Evolutionary conservation across 306 rosid genomes (phyloP), one percentile per base, ranked within the genome.

Genomic region (Mimosa pudica): DNA sequence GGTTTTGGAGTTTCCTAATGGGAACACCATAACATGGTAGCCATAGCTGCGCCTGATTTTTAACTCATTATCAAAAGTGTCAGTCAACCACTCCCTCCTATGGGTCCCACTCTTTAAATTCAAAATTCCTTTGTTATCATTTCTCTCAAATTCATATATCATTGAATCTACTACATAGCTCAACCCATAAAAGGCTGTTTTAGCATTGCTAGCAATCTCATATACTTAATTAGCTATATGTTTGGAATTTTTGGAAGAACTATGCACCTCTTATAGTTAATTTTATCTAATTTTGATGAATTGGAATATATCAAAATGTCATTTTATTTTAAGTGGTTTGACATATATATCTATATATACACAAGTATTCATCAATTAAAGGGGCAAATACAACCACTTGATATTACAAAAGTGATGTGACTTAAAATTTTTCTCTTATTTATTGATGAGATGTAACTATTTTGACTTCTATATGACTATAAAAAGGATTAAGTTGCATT

Each of bases 91-190:
- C 82, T 36, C 80, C 81, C 49, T 72, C 8, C 48, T 4, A 35
- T 32, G 60, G 86, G 97, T 79, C 77, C 96, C 96, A 92, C 91
- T 11, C 9, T 12, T 48, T 9, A 10, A 48, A 48, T 48, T 48
- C 3, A 48, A 48, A 48, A 48, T 48, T 48, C 52, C 52, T 17
- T 17, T 17, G 9, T 54, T 17, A 51, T 51, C 58, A 51, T 51
- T 14, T 52, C 58, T 52, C 18, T 0, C 42, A 38, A 38, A 2
- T 5, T 38, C 42, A 38, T 38, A 38, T 38, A 38, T 38, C 17
- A 16, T 52, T 52, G 20, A 52, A 52, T 52, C 58, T 52, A 5
- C 5, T 46, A 38, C 42, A 38, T 38, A 38, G 49, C 54, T 48
- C 20, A 5, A 16, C n/a, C 7, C 8, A 14, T 6, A 17, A 16